Conservation (phyloP, 2,329 filamentous ascomycete species). For the Fusarium nodosum region DNA sequence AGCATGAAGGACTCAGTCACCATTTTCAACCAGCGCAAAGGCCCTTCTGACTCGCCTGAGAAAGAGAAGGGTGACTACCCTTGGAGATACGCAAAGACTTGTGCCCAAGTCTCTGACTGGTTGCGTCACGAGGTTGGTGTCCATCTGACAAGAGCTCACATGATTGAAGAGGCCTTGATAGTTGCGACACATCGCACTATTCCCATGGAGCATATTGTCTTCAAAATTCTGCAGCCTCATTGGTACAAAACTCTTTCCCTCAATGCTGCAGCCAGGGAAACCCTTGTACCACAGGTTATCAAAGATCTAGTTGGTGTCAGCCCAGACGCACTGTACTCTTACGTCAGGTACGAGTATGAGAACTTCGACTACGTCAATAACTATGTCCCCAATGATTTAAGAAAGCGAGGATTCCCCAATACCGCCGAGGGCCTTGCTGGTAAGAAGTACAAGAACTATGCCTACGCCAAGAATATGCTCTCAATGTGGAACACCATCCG, state of each 20-base stretch:
- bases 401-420: background rate
- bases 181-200: background rate
- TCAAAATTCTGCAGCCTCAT: background rate
- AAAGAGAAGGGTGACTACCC: background rate
- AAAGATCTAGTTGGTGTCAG: constrained; percentile 1
- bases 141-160: background rate
- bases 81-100: constrained; percentile 3
- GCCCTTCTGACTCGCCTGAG: background rate
- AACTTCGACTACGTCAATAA: background rate
- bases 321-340: background rate
- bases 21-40: background rate
- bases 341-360: background rate
- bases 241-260: constrained; percentile 3
- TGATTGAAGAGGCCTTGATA: background rate
- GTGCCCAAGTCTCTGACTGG: constrained; percentile 1
- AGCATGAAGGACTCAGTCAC: background rate
- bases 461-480: constrained; percentile 4
- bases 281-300: background rate
- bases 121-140: background rate
- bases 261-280: background rate
- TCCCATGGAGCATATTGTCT: background rate
- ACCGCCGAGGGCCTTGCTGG: background rate
- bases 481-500: background rate
- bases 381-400: background rate
- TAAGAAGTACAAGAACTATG: constrained; percentile 1